Percentiles rank a stretch among this genome's conserved stretches.
Conservation (phyloP, 345 rosid species). For the Populus pruinosa region DNA sequence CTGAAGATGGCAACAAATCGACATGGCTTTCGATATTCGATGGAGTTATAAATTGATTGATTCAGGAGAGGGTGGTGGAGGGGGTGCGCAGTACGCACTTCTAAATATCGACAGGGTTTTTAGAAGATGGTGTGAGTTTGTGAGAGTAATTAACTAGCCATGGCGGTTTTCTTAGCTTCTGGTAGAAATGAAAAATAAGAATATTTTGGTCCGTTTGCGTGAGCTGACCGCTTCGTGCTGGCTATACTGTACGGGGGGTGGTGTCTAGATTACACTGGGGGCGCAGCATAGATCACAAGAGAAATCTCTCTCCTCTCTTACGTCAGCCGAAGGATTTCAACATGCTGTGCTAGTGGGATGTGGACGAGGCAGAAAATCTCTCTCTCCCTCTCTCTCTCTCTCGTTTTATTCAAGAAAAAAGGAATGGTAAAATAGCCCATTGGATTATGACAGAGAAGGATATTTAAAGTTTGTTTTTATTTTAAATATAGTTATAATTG, state of each 20-base stretch:
- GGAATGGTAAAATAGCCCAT: not conserved
- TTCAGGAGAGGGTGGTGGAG: not conserved
- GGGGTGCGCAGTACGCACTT: not conserved
- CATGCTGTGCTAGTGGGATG: no score
- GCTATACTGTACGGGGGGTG: not conserved
- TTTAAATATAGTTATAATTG: no score
- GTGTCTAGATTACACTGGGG: not conserved
- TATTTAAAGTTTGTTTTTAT: no score
- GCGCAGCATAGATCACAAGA: not conserved
- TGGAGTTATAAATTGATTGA: not conserved
- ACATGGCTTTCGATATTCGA: not conserved
- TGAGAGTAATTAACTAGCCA: not conserved
- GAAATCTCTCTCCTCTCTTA: not conserved
- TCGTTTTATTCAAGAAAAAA: no score
- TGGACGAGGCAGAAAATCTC: no score
- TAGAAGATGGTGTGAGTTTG: not conserved
- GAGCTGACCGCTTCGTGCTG: not conserved
- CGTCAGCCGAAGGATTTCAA: not conserved
- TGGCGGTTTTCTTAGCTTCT: not conserved
- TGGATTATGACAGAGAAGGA: not conserved
- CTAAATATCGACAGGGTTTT: not conserved
- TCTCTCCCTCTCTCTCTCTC: no score
- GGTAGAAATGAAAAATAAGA: no score
- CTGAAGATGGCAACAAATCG: not conserved
- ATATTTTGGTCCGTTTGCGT: not conserved